A percentile compares a stretch with the other conserved stretches of the same genome.
phyloP scores from a whole-genome alignment of 352 stramenopile genomes.

The Globisporangium cylindrosporum region DNA sequence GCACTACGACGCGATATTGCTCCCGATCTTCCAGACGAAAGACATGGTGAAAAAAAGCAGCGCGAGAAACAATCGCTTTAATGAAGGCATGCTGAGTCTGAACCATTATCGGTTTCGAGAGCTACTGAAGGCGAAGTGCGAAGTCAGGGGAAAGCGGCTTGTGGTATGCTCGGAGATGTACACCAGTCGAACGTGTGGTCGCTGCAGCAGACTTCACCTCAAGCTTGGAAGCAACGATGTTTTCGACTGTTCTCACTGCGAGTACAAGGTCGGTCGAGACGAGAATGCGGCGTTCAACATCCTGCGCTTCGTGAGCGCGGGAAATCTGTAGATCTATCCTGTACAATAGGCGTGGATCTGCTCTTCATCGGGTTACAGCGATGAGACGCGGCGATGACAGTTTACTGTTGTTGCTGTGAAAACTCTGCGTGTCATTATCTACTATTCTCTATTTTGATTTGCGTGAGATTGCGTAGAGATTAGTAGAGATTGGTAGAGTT shows the following conservation, averaged over 20 bases:
- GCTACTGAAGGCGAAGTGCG: not conserved
- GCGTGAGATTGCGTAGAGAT: too few relatives aligned
- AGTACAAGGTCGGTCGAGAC: not conserved
- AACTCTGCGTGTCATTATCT: too few relatives aligned
- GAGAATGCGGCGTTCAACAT: conserved; percentile 1
- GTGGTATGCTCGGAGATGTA: not conserved
- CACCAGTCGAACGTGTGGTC: not conserved
- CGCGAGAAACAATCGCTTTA: not conserved
- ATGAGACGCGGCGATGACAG: too few relatives aligned
- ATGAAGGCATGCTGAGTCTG: not conserved
- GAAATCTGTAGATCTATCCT: too few relatives aligned
- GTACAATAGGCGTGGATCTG: too few relatives aligned
- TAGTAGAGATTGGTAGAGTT: too few relatives aligned
- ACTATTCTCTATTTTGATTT: too few relatives aligned
- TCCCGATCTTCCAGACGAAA: not conserved
- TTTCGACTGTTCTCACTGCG: not conserved
- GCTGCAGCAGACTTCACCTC: not conserved
- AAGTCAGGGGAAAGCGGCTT: not conserved
- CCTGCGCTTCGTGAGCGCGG: too few relatives aligned
- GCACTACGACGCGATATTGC: not conserved
- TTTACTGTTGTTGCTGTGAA: too few relatives aligned
- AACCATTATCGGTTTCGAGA: not conserved
- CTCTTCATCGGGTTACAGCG: too few relatives aligned
- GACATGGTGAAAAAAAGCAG: not conserved
- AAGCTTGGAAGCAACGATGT: not conserved